Evolutionary conservation across 2,329 filamentous ascomycete genomes (phyloP), one percentile per base, ranked within the genome.

Genomic region (Diaporthe sp.): DNA sequence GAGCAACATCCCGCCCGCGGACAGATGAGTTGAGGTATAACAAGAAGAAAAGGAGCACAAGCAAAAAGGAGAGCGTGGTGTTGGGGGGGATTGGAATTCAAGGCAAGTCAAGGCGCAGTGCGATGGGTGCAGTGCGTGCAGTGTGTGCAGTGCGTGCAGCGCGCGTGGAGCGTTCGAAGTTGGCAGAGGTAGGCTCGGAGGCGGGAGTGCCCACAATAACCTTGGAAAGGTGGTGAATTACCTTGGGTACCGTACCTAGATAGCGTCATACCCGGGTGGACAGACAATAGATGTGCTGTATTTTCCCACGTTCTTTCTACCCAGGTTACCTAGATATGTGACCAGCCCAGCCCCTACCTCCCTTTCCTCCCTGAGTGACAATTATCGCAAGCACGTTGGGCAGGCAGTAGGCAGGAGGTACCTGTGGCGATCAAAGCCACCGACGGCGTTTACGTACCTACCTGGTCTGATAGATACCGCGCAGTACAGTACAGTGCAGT

Each of bases 151-250:
- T 68, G 47, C 39, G 63, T 20, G 20, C 42, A 65, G 25, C 39
- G 60, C 39, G 63, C n/a, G 63, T 68, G 31, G 28, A 68, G 47
- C 37, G 22, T 53, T 20, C 65, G 17, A 28, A 53, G 65, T 53
- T 68, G 65, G 63, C 47, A 51, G 47, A 68, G 25, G 63, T 31
- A 68, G 63, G 51, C 31, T 9, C 47, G 47, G 63, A 49, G 31
- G 5, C 47, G 31, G 44, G 31, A 53, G 65, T 68, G 47, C 65
- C 65, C 65, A 68, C 65, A 68, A 53, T 68, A 39, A 68, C 31
- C 65, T 68, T 68, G 65, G 39, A 68, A 53, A 53, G 61, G 25
- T 65, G 39, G 39, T 65, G 6, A 49, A 22, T 22, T 49, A 49
- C 44, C 42, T 20, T 44, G 42, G 42, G 42, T 22, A 22, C 34